Base-by-base conservation (phyloP, 306 rosid genomes). In the Citrullus amarus region DNA sequence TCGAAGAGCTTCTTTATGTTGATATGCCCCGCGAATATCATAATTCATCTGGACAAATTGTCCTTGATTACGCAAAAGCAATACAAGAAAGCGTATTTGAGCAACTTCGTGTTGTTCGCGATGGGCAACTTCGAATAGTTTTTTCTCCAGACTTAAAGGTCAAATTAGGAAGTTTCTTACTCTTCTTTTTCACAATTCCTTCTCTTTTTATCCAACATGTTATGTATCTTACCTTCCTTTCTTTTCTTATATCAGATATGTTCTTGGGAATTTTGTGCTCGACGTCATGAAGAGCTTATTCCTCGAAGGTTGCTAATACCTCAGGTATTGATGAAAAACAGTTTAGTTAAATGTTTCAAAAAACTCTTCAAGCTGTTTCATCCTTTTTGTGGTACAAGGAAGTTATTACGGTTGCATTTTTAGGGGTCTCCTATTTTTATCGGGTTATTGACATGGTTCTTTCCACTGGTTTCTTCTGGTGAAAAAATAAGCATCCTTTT, bases 201-300 rank as follows among this genome's bases (percentile, higher is more conserved):
- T 71, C 56, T 48, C 12, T 48, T 48, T 41, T 48, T 48, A 50
- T 43, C 12, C 7, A 46, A 7, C 41, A 71, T 20, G 34, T 12
- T 69, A 48, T 44, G 30, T 51, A 30, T 44, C 54, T 71, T 71
- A 71, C 41, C 41, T 30, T 50, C 13, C 58, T 25, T 28, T 44
- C 59, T 78, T 46, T 39, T 56, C 62, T 81, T 62, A 46, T 78
- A 75, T 61, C 87, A 94, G 98, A 94, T 94, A 77, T 92, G 96
- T 84, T 94, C 98, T 36, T 94, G 98, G 98, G 98, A 94, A 79
- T 94, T 94, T 82, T 94, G 98, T 89, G 98, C 98, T 53, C 89
- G 97, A 67, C 97, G 94, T 72, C 98, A 94, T 78, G 98, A 94
- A 86, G 98, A 94, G 86, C 97, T 94, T 69, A 94, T 94, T 78